Evolutionary conservation across 139 green algal species (phyloP).

Genomic region (Closterium sp.): DNA sequence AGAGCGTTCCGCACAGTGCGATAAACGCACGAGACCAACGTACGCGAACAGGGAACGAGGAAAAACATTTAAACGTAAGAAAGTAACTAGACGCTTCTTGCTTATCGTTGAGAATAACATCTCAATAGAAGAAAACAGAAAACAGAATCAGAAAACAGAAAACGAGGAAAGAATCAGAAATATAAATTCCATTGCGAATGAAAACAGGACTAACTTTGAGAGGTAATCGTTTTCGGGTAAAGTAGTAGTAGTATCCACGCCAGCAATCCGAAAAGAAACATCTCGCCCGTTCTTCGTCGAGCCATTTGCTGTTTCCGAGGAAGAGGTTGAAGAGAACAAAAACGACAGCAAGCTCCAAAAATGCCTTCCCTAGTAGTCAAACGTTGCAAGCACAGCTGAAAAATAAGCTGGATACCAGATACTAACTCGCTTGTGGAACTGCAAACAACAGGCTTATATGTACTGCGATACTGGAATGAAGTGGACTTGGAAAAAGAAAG

Average conservation of each 20-base stretch:
- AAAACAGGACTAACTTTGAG: conserved; percentile 4
- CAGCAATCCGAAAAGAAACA: neutral
- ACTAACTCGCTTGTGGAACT: neutral
- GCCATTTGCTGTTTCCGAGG: neutral
- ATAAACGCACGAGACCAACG: no score
- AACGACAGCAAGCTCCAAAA: neutral
- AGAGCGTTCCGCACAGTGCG: no score
- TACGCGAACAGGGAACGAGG: no score
- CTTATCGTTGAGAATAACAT: no score
- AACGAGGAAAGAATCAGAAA: neutral
- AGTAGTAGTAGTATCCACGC: neutral
- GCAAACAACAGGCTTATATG: neutral
- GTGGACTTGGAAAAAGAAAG: no score
- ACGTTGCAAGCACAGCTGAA: neutral
- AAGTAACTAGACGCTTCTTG: no score
- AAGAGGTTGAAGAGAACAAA: neutral
- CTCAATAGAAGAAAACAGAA: no score
- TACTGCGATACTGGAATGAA: no score
- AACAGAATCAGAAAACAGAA: neutral
- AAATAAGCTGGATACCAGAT: neutral
- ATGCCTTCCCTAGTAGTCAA: neutral
- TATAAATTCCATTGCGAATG: neutral
- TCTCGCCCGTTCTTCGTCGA: neutral
- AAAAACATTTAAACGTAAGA: no score
- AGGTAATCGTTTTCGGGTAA: neutral